Evolutionary conservation across 2,329 filamentous ascomycete genomes (phyloP), one percentile per base, ranked within the genome.

Genomic region (Fonsecaea pedrosoi): DNA sequence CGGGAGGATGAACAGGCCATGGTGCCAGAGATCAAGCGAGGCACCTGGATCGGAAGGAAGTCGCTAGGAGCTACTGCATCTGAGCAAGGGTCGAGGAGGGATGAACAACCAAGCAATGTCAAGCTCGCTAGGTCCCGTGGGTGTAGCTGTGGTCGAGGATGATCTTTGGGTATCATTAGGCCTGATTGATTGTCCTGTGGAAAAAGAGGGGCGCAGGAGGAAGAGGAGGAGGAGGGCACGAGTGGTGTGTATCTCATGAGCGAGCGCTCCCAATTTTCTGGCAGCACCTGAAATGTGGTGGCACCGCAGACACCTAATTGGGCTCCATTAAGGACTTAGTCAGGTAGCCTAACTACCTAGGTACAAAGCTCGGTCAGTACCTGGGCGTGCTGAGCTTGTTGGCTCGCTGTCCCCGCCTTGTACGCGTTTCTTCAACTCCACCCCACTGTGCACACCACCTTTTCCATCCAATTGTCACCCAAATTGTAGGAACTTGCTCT

Each of bases 121-220:
- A 69, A 69, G 67, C 67, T 69, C 57, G 38, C 57, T 69, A 66
- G 67, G 62, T 62, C 54, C 67, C 67, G 67, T 60, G 60, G 48
- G 45, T 48, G 32, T 55, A n/a, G 48, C 30, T 50, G 40, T 67
- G 37, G 59, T 59, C 53, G 38, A 54, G 34, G 55, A 60, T 50
- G 21, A 50, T 18, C 38, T 40, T 40, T 18, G 25, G 40, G 54
- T 38, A n/a, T 45, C 42, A 25, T 18, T 60, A 35, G 57, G 40
- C 54, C 40, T 57, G 61, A 54, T 40, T 34, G 58, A 32, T 57
- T 34, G 13, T 57, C 45, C 57, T 57, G 60, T 61, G 54, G 58
- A 9, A 53, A 30, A 38, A 35, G 58, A 61, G 25, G 45, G 15
- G 25, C 9, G 50, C 21, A 15, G 30, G 38, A 32, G 13, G 48